Evolutionary conservation across 192 early-diverging fungal genomes (phyloP), one percentile per base, ranked within the genome.

Genomic region (Cladochytrium replicatum): DNA sequence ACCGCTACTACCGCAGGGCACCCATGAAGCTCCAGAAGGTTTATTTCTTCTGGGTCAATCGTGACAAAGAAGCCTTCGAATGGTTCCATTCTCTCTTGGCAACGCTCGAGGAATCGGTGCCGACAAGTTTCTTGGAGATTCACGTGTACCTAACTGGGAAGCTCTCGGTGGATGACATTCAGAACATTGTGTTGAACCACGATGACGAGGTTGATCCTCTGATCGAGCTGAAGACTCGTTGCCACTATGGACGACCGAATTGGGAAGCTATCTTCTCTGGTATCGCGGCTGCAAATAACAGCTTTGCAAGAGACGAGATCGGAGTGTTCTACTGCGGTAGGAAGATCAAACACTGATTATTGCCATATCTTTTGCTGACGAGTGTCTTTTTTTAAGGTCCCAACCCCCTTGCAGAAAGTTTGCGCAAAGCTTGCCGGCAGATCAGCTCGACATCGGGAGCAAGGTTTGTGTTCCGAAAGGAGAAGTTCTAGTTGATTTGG

Each of bases 311-410:
- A 2, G 79, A 80, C 5, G 86, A 91, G 46, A 69, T 90, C 29
- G 89, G 89, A 5, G 87, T 90, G 21, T 88, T 91, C 46, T 91
- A 87, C 57, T 91, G 89, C 41, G 89, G n/a, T n/a, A n/a, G n/a
- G n/a, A n/a, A n/a, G n/a, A n/a, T n/a, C n/a, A n/a, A n/a, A n/a
- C n/a, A n/a, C n/a, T n/a, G n/a, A n/a, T n/a, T n/a, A n/a, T n/a
- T n/a, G n/a, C n/a, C n/a, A n/a, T n/a, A n/a, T n/a, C n/a, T n/a
- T n/a, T n/a, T n/a, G n/a, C n/a, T n/a, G n/a, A n/a, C n/a, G n/a
- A 86, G 86, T n/a, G 85, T 91, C 25, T 88, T 88, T 66, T 87
- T 81, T 64, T 91, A 86, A 55, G 88, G 89, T 7, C 86, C 86
- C 8, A 82, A 81, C 41, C 75, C 77, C 15, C 52, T 91, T 29